Conservation (phyloP, 192 early-diverging fungal genomes). For the Irineochytrium annulatum region DNA sequence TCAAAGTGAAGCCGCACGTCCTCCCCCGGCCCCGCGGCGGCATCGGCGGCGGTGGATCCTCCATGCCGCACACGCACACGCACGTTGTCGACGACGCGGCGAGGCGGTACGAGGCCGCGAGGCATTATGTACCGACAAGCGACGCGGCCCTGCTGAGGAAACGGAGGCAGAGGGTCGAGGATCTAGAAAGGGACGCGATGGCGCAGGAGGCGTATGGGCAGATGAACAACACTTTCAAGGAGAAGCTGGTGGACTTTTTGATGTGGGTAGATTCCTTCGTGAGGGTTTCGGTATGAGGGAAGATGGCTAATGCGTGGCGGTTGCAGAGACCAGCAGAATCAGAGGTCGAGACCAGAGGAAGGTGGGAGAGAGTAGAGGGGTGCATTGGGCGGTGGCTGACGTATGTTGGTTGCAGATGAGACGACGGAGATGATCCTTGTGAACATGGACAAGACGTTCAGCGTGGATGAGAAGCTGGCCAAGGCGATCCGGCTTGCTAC, state of each 20-base stretch:
- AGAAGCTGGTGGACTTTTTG: conserved; percentile 48
- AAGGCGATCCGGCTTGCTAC: not conserved
- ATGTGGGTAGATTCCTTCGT: conserved; percentile 25
- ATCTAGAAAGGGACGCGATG: not conserved
- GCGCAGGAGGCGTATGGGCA: conserved; percentile 4
- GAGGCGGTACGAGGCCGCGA: conserved; percentile 27
- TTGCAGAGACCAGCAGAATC: conserved; percentile 45
- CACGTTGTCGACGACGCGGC: conserved; percentile 32
- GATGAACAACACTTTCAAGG: conserved; percentile 37
- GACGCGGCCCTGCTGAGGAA: not conserved
- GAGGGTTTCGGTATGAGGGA: not conserved
- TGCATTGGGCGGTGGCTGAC: not conserved
- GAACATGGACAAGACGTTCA: conserved; percentile 31
- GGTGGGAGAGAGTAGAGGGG: no score
- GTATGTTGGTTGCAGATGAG: conserved; percentile 22
- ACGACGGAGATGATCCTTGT: conserved; percentile 34
- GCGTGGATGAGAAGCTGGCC: conserved; percentile 17
- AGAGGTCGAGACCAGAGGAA: conserved; percentile 18
- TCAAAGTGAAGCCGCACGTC: conserved; percentile 42
- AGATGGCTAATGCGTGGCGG: not conserved
- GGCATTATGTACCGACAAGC: conserved; percentile 19
- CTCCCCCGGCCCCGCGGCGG: conserved; percentile 2
- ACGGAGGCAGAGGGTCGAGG: conserved; percentile 10
- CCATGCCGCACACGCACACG: conserved; percentile 16
- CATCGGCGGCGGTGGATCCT: no score